These are phyloP conservation scores for Mrakia blollopis DNA, from an alignment of 768 basidiomycete species.

Conservation along the genomic window DNA sequence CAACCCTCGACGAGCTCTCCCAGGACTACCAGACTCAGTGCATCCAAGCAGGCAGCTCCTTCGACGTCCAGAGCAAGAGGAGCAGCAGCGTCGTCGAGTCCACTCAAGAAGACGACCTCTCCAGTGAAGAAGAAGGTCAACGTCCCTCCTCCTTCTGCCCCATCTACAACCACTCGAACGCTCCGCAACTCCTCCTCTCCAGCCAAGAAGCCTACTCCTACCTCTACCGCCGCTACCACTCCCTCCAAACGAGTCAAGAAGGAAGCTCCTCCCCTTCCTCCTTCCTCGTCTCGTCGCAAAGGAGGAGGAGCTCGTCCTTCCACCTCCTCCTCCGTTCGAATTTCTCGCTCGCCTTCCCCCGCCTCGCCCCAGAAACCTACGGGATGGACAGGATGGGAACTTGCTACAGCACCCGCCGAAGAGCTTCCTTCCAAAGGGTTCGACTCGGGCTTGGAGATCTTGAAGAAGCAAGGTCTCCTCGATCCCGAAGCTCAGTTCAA, in stretches of 20 bases:
- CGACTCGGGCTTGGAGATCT: conserved; percentile 12
- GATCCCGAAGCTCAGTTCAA: background rate
- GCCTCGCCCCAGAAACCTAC: background rate
- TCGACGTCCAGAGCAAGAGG: no score
- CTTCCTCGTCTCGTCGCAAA: background rate
- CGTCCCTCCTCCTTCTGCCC: background rate
- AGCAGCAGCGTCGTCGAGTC: background rate
- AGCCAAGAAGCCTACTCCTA: background rate
- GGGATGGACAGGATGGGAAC: background rate
- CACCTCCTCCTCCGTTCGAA: background rate
- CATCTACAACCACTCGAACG: background rate
- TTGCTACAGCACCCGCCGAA: background rate
- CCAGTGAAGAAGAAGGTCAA: background rate
- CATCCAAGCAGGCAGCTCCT: background rate
- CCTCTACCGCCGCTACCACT: background rate
- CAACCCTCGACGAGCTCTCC: background rate
- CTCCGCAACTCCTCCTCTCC: background rate
- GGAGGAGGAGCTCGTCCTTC: background rate
- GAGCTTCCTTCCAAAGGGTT: conserved; percentile 5
- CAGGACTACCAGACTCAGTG: background rate
- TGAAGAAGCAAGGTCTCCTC: conserved; percentile 12
- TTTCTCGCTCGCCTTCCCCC: background rate
- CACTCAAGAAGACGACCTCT: background rate
- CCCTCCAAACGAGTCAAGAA: background rate
- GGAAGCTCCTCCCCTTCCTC: background rate